Base-by-base conservation (phyloP, 179 eudicot species). In the Heliamphora pulchella region DNA sequence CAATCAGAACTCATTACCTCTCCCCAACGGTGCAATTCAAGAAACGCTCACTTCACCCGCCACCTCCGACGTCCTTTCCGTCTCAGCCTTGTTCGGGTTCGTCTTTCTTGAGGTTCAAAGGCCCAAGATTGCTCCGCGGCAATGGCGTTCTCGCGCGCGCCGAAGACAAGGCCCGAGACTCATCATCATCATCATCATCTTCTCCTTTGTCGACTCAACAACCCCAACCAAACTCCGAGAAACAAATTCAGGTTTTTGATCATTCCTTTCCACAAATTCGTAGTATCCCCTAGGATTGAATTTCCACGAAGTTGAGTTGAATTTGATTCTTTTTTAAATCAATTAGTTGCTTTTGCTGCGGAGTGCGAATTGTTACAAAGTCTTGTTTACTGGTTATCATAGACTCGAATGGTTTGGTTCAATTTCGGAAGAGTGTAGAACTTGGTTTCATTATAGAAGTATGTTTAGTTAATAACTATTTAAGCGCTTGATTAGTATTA, bases 81-180 rank as follows among this genome's bases (percentile, higher is more conserved):
- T 78, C 79, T 53, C 79, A 43, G 41, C 20, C 71, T 17, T 69
- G 41, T n/a, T 39, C 71, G 20, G 41, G n/a, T 71, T 68, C 83
- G 43, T 39, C 76, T 63, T 79, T 57, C 74, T 64, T 68, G 41
- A 71, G 73, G 18, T 67, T 76, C 55, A 84, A 63, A 77, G 74
- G 71, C 31, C 81, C 85, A 1, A 81, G 76, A 50, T 53, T 81
- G 14, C 81, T 88, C 78, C 83, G 67, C 20, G 76, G 89, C 13
- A 83, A 87, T 67, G 86, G 86, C 47, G 69, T 91, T 48, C 87
- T 92, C 69, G 88, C 86, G 0, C 82, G 94, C 80, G 97, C 93
- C 57, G 93, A 93, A 79, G 92, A 90, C 71, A 90, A 91, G 85
- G 87, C 89, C 55, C 86, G 91, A 64, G 82, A 47, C 58, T 76